A percentile compares a stretch with the other conserved stretches of the same genome.
Conservation (phyloP, 495 filamentous ascomycete species). For the Cercophora newfieldiana region DNA sequence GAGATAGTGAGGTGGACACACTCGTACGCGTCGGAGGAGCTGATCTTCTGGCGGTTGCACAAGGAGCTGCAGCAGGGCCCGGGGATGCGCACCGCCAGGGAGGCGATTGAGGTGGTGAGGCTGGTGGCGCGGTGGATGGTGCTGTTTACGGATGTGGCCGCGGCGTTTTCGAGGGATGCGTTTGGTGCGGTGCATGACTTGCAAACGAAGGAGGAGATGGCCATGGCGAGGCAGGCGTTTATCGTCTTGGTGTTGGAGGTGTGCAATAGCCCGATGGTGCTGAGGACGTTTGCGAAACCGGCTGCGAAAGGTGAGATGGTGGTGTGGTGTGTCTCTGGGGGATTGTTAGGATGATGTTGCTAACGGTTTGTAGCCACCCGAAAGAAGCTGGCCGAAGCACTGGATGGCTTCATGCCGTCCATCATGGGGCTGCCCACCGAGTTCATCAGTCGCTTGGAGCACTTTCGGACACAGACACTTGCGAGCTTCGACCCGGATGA, state of each 20-base stretch:
- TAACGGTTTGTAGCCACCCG: slow-evolving; percentile 38
- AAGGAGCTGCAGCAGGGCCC: slow-evolving; percentile 44
- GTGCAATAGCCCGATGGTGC: slow-evolving; percentile 51
- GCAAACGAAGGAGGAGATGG: slow-evolving; percentile 48
- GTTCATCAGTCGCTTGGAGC: slow-evolving; percentile 51
- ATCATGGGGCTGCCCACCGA: slow-evolving; percentile 51
- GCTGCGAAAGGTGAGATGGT: slow-evolving; percentile 44
- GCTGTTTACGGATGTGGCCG: slow-evolving; percentile 42
- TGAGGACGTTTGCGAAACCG: slow-evolving; percentile 44
- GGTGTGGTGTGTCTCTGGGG: background rate
- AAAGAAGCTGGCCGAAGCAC: slow-evolving; percentile 46
- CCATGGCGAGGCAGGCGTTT: slow-evolving; percentile 54
- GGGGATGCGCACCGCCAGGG: slow-evolving; percentile 35
- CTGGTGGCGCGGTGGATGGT: slow-evolving; percentile 46
- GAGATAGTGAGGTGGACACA: slow-evolving; percentile 45
- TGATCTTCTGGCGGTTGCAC: slow-evolving; percentile 53
- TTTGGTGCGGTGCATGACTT: slow-evolving; percentile 40
- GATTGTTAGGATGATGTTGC: background rate
- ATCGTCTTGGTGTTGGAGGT: slow-evolving; percentile 50
- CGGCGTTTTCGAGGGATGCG: slow-evolving; percentile 43
- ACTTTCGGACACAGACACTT: slow-evolving; percentile 53
- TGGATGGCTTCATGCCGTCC: slow-evolving; percentile 55
- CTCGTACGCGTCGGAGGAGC: slow-evolving; percentile 50
- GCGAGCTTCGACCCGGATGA: slow-evolving; percentile 47
- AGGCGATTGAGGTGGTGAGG: slow-evolving; percentile 40